Conservation (phyloP, 1,139 yeast species). For the Arxiozyma slooffiae region DNA sequence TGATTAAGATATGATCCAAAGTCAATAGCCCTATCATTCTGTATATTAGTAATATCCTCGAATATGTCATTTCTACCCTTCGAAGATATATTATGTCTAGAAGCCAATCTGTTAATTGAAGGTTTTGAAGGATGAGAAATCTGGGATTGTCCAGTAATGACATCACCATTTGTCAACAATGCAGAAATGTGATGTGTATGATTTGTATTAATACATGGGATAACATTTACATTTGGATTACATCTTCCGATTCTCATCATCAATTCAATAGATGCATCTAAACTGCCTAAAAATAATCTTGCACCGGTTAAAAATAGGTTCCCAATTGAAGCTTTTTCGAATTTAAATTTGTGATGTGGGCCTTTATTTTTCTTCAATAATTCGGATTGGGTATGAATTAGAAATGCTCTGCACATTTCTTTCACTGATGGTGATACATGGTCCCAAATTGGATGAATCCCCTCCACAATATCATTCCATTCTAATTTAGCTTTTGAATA, state of each 20-base stretch:
- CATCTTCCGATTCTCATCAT: slow-evolving; percentile 60
- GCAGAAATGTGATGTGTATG: slow-evolving; percentile 86
- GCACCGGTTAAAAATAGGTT: slow-evolving; percentile 78
- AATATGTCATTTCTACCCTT: background rate
- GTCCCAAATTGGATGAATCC: slow-evolving; percentile 63
- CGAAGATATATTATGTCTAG: slow-evolving; percentile 1
- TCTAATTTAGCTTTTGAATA: slow-evolving; percentile 48
- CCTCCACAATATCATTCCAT: slow-evolving; percentile 75
- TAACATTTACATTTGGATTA: slow-evolving; percentile 44
- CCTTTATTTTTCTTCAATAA: slow-evolving; percentile 57
- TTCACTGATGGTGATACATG: slow-evolving; percentile 53
- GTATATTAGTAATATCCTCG: background rate
- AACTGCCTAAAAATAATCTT: slow-evolving; percentile 68
- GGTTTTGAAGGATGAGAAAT: slow-evolving; percentile 66
- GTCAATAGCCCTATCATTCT: background rate
- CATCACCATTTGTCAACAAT: slow-evolving; percentile 51
- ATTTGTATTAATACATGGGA: slow-evolving; percentile 78
- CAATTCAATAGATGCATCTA: slow-evolving; percentile 76
- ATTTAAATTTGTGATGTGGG: slow-evolving; percentile 45
- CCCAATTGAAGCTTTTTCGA: slow-evolving; percentile 75
- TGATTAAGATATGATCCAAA: slow-evolving; percentile 2
- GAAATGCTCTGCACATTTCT: slow-evolving; percentile 67
- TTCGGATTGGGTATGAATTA: slow-evolving; percentile 72
- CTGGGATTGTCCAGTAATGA: slow-evolving; percentile 89
- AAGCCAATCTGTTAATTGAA: slow-evolving; percentile 4